Conservation (phyloP, 129 eudicot genomes). For the Flaveria trinervia region DNA sequence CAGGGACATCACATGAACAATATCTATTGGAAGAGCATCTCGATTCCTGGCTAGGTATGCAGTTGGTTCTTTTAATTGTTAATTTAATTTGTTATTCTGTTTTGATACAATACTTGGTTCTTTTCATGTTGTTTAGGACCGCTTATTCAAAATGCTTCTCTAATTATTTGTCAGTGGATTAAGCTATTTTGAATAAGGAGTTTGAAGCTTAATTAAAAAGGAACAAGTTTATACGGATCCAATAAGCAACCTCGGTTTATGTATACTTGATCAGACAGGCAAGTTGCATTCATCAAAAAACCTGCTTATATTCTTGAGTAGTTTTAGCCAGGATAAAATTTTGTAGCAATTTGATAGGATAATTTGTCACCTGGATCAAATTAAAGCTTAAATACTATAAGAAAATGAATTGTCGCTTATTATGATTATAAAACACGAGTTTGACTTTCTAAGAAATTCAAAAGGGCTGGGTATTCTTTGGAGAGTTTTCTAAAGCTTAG, state of each 20-base stretch:
- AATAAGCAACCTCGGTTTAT: not conserved
- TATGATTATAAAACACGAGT: no score
- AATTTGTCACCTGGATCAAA: not conserved
- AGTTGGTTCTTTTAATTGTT: no score
- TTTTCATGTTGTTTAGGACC: not conserved
- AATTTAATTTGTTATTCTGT: not conserved
- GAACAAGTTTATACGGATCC: not conserved
- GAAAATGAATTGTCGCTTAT: not conserved
- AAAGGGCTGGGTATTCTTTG: no score
- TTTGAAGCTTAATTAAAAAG: not conserved
- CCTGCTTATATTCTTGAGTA: not conserved
- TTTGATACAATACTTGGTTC: not conserved
- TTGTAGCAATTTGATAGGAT: not conserved
- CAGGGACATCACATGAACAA: no score
- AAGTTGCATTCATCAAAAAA: not conserved
- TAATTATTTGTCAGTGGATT: slow-evolving; percentile 8
- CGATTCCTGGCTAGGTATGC: no score
- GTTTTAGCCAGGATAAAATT: not conserved
- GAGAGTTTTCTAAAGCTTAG: no score
- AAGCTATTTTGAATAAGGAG: not conserved
- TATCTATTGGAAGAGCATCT: no score
- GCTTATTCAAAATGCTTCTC: not conserved
- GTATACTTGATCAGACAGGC: slow-evolving; percentile 7
- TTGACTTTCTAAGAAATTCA: no score
- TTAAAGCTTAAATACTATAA: not conserved